Base-by-base conservation (phyloP, 2,329 filamentous ascomycete species). In the Penicillium paneum region DNA sequence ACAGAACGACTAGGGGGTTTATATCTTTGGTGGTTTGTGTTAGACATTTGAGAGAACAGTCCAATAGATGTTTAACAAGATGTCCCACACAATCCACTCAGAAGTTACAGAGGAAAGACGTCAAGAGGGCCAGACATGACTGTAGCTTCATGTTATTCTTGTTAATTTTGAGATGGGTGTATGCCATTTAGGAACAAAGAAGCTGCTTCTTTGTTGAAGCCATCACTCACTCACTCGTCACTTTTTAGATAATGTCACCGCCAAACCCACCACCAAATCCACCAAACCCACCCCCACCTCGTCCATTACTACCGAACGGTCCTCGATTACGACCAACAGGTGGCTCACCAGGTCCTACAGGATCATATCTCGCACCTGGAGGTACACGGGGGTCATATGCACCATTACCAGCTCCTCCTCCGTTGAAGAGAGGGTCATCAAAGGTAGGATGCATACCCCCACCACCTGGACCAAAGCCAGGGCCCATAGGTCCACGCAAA, bases 381-480 rank as follows among this genome's bases (percentile, higher is more conserved):
- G 94, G 94, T 28, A 84, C 87, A 68, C 87, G 87, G 1, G 88
- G 85, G 67, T 92, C 83, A 66, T 82, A 87, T 0, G 77, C 79
- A 13, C 74, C 78, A 34, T 74, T 73, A 3, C 78, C 72, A 7
- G 70, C 76, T 1, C 73, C 72, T 10, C 77, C 73, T 1, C 86
- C 87, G 6, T 81, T 81, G 68, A 96, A 96, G 44, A 97, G 74
- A 7, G 90, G 91, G 68, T 97, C 92, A 64, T 96, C 91, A 70
- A 96, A 94, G 0, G 92, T 96, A 0, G 94, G 94, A 73, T 97
- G 90, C 94, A 99, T 99, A 0, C 94, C 94, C 12, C 88, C 85
- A 11, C 82, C 82, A 19, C 85, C 82, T 13, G 83, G 81, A n/a
- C 83, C 76, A 44, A 83, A 80, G 24, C 81, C 79, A 29, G 83